Percentiles rank a stretch among this genome's conserved stretches.
Conservation (phyloP, 2,329 filamentous ascomycete genomes). For the Zasmidium angulare region DNA sequence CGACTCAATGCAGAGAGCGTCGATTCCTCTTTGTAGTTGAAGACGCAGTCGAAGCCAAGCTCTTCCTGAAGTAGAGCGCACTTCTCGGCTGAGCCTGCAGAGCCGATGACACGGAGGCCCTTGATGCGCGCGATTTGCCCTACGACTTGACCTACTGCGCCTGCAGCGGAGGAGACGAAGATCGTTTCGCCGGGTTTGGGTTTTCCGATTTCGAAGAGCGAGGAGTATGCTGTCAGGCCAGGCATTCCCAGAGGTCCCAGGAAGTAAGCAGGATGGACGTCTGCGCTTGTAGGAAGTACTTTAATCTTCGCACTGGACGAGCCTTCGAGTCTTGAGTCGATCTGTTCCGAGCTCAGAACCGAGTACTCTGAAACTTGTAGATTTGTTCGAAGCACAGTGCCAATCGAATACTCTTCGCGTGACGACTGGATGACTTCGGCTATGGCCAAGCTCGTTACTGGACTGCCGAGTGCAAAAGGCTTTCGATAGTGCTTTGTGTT, state of each 20-base stretch:
- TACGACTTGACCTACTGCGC: slow-evolving; percentile 79
- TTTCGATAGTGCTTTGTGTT: slow-evolving; percentile 68
- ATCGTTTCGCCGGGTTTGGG: slow-evolving; percentile 78
- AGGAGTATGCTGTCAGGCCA: slow-evolving; percentile 72
- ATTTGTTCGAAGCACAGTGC: slow-evolving; percentile 62
- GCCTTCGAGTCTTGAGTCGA: slow-evolving; percentile 37
- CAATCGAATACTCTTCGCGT: slow-evolving; percentile 60
- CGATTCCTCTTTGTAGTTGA: slow-evolving; percentile 87
- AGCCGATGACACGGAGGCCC: slow-evolving; percentile 75
- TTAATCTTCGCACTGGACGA: slow-evolving; percentile 57
- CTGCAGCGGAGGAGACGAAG: slow-evolving; percentile 76
- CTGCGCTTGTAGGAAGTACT: slow-evolving; percentile 58
- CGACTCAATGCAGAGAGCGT: slow-evolving; percentile 66
- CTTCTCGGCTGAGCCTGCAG: slow-evolving; percentile 77
- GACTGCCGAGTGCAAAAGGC: slow-evolving; percentile 60
- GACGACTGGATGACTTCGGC: slow-evolving; percentile 71
- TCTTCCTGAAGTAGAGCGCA: slow-evolving; percentile 70
- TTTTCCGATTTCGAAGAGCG: slow-evolving; percentile 71
- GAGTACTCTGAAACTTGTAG: slow-evolving; percentile 57
- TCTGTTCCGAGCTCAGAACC: slow-evolving; percentile 53
- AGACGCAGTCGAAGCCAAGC: slow-evolving; percentile 70
- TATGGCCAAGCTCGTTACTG: slow-evolving; percentile 65
- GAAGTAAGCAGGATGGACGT: slow-evolving; percentile 64
- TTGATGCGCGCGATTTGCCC: slow-evolving; percentile 82
- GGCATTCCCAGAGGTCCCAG: slow-evolving; percentile 77